Base-by-base conservation (phyloP, 345 rosid species). In the Hypericum perforatum region DNA sequence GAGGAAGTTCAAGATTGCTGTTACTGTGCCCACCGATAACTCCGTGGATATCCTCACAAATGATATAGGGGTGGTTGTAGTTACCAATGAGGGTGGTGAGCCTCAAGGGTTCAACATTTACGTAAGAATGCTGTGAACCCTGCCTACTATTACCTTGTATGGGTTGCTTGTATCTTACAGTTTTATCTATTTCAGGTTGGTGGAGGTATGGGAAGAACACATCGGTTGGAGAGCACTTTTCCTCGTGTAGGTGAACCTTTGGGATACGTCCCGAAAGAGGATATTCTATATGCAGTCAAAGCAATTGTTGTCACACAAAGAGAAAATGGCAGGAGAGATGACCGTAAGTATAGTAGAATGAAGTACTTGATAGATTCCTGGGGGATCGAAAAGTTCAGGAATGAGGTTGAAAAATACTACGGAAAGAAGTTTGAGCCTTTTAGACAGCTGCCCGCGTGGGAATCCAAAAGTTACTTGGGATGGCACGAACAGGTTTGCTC, bases 171-270 rank as follows among this genome's bases (percentile, higher is more conserved):
- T 63, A 37, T 32, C 37, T 62, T 45, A 60, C 66, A 45, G 60
- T 54, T 68, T 22, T 22, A 22, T 57, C 11, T 51, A 0, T 62
- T 75, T 46, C 74, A 91, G 98, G 96, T 87, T 72, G 98, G 98
- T 70, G 98, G 96, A 37, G 98, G 98, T 43, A 87, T 91, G 96
- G 98, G 98, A 63, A 82, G 96, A 72, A 85, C 96, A 11, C 96
- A 85, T 72, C 73, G 96, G 68, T 8, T 80, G 69, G 96, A 91
- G 79, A 71, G 79, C 53, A 87, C 98, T 56, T 91, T 91, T 57
- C 78, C 98, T 3, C 87, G 95, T 8, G 59, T 91, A 36, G 95
- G 76, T 53, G 95, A 82, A 58, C 92, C 83, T 7, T 60, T 87
- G 62, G 98, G 96, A 16, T 91, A 87, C 60, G 95, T 91, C 11